Conservation (phyloP, 2,329 filamentous ascomycete species). For the Alternaria alternata region DNA sequence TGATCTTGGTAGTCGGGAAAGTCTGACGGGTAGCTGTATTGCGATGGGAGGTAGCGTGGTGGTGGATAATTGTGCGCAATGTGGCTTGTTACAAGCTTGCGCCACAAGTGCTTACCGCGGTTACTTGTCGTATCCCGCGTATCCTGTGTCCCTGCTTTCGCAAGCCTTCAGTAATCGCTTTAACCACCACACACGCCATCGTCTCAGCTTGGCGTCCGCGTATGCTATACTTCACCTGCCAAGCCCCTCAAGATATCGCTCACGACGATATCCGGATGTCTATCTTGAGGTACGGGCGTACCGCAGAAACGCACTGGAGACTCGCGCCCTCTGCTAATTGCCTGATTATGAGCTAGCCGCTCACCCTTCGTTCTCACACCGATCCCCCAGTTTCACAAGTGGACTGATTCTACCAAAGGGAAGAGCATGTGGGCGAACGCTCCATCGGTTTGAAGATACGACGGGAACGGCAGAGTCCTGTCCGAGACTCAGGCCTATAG, state of each 20-base stretch:
- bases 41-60: background rate
- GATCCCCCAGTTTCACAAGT: background rate
- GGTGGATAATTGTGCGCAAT: background rate
- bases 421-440: constrained; percentile 13
- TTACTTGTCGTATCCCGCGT: background rate
- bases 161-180: background rate
- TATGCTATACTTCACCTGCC: background rate
- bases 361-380: background rate
- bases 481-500: background rate
- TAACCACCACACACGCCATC: background rate
- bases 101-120: background rate
- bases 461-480: background rate
- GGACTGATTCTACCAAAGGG: background rate
- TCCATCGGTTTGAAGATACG: constrained; percentile 5
- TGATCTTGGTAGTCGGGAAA: background rate
- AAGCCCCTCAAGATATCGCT: constrained; percentile 1
- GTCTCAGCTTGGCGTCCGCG: background rate
- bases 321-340: constrained; percentile 22
- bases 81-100: background rate
- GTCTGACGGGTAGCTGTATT: background rate
- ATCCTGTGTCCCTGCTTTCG: background rate
- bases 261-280: background rate
- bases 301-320: background rate
- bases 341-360: constrained; percentile 21
- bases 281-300: background rate